Conservation (phyloP, 2,329 filamentous ascomycete species). For the Ceratocystis variospora region DNA sequence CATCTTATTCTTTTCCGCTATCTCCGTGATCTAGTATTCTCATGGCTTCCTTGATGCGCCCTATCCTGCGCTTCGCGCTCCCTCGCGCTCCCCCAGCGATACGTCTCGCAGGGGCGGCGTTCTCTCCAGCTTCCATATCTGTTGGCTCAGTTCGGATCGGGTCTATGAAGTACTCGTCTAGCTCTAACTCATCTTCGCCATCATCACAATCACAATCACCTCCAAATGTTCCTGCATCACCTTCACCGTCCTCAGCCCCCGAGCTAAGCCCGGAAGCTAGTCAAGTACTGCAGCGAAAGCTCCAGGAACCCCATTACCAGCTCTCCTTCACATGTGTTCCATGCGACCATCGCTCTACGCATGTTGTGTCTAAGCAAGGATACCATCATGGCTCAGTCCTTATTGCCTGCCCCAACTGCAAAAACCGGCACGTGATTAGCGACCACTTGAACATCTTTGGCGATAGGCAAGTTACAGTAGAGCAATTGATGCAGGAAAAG, state of each 20-base stretch:
- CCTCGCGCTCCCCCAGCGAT: background rate
- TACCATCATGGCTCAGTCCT: constrained; percentile 85
- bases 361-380: constrained; percentile 81
- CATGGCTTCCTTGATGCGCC: constrained; percentile 14
- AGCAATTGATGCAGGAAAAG: constrained; percentile 63
- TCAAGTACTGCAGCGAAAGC: constrained; percentile 25
- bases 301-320: constrained; percentile 57
- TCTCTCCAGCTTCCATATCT: background rate
- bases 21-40: background rate
- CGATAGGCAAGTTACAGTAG: constrained; percentile 54
- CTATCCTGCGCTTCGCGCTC: constrained; percentile 13
- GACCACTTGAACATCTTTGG: constrained; percentile 76
- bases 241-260: constrained; percentile 10
- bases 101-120: background rate
- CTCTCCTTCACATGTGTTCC: constrained; percentile 88
- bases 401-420: constrained; percentile 75
- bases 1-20: no score
- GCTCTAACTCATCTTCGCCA: background rate
- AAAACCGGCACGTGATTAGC: constrained; percentile 77
- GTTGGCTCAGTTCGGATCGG: background rate
- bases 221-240: background rate
- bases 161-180: background rate
- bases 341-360: constrained; percentile 65
- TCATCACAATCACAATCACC: background rate
- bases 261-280: constrained; percentile 21